phyloP scores from a whole-genome alignment of 345 rosid species.

The Dipteronia dyeriana region DNA sequence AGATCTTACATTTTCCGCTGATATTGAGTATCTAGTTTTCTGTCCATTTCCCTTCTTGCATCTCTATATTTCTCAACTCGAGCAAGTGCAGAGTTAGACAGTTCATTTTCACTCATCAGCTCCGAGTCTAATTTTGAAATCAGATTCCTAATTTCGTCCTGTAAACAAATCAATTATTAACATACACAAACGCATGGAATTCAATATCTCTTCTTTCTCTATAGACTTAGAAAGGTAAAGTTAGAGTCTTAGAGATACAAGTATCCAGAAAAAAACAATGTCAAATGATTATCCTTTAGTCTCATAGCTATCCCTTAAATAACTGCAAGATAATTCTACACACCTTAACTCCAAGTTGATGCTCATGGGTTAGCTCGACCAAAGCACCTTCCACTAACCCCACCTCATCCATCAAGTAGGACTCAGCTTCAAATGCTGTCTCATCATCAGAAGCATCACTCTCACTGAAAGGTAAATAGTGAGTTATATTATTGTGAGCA shows the following conservation, averaged over 20 bases:
- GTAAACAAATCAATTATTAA: conserved; percentile 27
- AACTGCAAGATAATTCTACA: conserved; percentile 11
- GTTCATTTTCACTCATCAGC: conserved; percentile 51
- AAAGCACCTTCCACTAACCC: conserved; percentile 59
- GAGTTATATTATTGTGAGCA: neutral
- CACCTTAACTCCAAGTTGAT: conserved; percentile 66
- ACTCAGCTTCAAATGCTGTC: conserved; percentile 36
- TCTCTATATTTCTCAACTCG: conserved; percentile 65
- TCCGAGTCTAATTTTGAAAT: conserved; percentile 60
- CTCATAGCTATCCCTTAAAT: neutral
- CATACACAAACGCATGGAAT: conserved; percentile 2
- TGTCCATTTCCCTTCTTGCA: conserved; percentile 69
- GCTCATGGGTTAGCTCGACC: conserved; percentile 54
- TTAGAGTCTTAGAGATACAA: neutral
- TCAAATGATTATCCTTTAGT: neutral
- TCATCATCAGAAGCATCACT: conserved; percentile 70
- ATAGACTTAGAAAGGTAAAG: neutral
- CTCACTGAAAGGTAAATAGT: conserved; percentile 18
- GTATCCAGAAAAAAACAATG: neutral
- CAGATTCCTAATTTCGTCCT: conserved; percentile 82
- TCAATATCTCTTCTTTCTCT: neutral
- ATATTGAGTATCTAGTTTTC: conserved; percentile 75
- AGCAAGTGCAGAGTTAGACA: conserved; percentile 49
- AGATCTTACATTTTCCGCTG: conserved; percentile 77
- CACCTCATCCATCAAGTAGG: conserved; percentile 51